Evolutionary conservation across 495 filamentous ascomycete genomes (phyloP).

Genomic region (Hyphodiscus hymeniophilus): DNA sequence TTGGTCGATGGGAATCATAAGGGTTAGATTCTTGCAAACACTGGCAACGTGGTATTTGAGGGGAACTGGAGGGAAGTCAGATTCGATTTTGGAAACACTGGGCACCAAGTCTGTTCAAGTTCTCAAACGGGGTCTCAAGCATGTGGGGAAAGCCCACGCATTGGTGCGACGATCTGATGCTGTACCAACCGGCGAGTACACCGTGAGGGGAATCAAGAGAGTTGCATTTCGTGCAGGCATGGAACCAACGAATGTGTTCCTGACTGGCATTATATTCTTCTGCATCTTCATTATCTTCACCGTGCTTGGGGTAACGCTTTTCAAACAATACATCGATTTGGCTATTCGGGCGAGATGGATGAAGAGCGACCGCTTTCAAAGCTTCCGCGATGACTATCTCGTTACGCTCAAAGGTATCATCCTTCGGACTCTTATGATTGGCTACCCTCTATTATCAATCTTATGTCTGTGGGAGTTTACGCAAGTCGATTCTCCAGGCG

Average conservation of each 20-base stretch:
- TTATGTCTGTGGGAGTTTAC: conserved; percentile 96
- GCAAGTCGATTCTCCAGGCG: conserved; percentile 72
- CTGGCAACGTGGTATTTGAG: conserved; percentile 96
- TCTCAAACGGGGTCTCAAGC: conserved; percentile 52
- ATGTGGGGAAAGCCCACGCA: conserved; percentile 26
- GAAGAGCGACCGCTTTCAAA: conserved; percentile 79
- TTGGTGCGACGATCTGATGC: conserved; percentile 35
- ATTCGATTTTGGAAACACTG: conserved; percentile 67
- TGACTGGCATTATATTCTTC: conserved; percentile 89
- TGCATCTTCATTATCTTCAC: conserved; percentile 69
- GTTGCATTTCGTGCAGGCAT: conserved; percentile 81
- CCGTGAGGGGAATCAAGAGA: conserved; percentile 84
- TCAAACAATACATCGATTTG: conserved; percentile 73
- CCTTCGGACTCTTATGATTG: conserved; percentile 84
- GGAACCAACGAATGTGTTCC: conserved; percentile 87
- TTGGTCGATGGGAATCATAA: conserved; percentile 97
- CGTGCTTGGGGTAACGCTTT: conserved; percentile 61
- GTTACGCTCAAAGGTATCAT: conserved; percentile 82
- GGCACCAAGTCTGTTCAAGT: conserved; percentile 75
- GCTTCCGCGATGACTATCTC: conserved; percentile 89
- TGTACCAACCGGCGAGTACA: conserved; percentile 44
- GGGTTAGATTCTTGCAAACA: conserved; percentile 74
- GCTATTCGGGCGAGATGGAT: conserved; percentile 65
- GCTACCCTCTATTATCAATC: conserved; percentile 89
- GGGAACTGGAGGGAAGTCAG: conserved; percentile 80